Evolutionary conservation across 2,329 filamentous ascomycete species (phyloP), one percentile per base, ranked within the genome.

Genomic region (Sclerotinia nivalis): DNA sequence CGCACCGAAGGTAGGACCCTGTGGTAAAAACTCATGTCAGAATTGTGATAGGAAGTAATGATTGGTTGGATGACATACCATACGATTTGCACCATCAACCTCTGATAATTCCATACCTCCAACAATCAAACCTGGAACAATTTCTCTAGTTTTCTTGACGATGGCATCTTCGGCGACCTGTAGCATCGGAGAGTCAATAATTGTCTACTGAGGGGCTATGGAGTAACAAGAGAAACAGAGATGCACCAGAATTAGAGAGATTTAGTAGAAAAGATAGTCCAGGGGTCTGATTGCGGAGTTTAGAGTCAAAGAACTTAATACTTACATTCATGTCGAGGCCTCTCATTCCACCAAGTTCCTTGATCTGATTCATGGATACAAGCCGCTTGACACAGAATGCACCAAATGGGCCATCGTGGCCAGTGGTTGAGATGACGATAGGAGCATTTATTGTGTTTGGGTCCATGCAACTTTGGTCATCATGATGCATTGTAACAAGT

Each of bases 391-490:
- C 93, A 74, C 83, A 91, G 84, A 97, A 97, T 64, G 93, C 93
- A 60, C 93, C 94, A 79, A 97, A 96, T 22, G 93, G 93, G 0
- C 87, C 94, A 74, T 97, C 93, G 77, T 97, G 93, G 65, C 93
- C 94, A 0, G 93, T 97, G 34, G 93, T 97, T 70, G 90, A 93
- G 83, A 97, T 91, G 78, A 97, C 85, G 71, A 97, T 81, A 1
- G 93, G 93, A 0, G 93, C 93, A 79, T 97, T 97, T 87, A 97
- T 97, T 77, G 93, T 97, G 87, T 96, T 97, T 75, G 93, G 93
- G 80, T 97, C 94, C 93, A 97, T 97, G 90, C 93, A 97, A 72
- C 88, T 92, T 83, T 97, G 93, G 80, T 95, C 91, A 79, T 93
- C 91, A 81, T 94, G 91, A 81, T 94, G 91, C 85, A 95, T 91